These are phyloP conservation scores for Alternaria incomplexa DNA, from an alignment of 2,329 filamentous ascomycete genomes.

Conservation along the genomic window DNA sequence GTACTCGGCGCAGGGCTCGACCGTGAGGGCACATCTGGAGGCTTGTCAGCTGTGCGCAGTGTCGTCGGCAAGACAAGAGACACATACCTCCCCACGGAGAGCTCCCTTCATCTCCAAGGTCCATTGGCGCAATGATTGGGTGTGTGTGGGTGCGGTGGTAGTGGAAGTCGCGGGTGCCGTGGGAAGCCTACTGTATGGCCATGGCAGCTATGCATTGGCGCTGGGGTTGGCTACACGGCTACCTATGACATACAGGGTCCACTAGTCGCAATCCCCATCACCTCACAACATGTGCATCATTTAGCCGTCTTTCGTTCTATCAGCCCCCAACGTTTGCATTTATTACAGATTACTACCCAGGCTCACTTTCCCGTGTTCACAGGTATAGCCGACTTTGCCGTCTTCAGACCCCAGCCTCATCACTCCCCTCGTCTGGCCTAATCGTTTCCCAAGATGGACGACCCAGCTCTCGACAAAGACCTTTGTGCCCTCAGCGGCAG, in stretches of 20 bases:
- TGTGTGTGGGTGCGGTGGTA: slow-evolving; percentile 14
- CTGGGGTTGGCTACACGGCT: background rate
- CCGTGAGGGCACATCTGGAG: slow-evolving; percentile 55
- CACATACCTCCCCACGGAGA: slow-evolving; percentile 52
- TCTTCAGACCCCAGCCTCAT: slow-evolving; percentile 47
- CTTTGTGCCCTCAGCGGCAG: slow-evolving; percentile 49
- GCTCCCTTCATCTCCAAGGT: slow-evolving; percentile 51
- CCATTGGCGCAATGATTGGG: slow-evolving; percentile 39
- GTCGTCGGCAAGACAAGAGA: background rate
- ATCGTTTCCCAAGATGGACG: slow-evolving; percentile 51
- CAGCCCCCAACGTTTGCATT: background rate
- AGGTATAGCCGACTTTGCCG: slow-evolving; percentile 48
- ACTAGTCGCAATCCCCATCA: slow-evolving; percentile 3
- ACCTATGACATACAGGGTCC: background rate
- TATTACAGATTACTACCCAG: slow-evolving; percentile 29
- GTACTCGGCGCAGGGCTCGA: slow-evolving; percentile 51
- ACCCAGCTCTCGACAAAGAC: slow-evolving; percentile 53
- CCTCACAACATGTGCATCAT: slow-evolving; percentile 2
- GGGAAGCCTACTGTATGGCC: background rate
- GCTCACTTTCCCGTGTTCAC: slow-evolving; percentile 48
- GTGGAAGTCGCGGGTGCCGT: slow-evolving; percentile 9
- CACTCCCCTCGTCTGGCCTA: slow-evolving; percentile 49
- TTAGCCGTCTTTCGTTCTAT: background rate
- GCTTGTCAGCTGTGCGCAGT: slow-evolving; percentile 20
- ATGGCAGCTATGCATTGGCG: background rate